Conservation (phyloP, 768 basidiomycete genomes). For the Phaeotremella fagi region DNA sequence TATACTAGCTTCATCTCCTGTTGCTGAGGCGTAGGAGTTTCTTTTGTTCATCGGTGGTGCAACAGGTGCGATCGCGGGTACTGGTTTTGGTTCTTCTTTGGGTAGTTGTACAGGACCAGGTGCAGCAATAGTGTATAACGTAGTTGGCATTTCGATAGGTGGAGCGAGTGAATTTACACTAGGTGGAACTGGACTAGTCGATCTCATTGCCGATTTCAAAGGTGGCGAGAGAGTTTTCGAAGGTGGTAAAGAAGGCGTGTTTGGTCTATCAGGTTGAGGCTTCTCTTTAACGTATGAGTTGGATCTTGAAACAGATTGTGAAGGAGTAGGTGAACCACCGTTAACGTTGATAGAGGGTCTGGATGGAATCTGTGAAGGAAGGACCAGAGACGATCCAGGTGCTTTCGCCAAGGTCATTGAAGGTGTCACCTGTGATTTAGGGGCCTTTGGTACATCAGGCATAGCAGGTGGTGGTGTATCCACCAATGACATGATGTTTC, state of each 20-base stretch:
- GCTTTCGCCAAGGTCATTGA: constrained; percentile 40
- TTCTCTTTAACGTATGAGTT: constrained; percentile 13
- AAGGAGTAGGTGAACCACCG: constrained; percentile 7
- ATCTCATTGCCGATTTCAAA: constrained; percentile 43
- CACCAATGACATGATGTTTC: constrained; percentile 41
- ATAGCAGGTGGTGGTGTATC: constrained; percentile 29
- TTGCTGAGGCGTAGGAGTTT: constrained; percentile 27
- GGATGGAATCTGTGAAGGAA: constrained; percentile 7
- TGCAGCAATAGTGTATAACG: constrained; percentile 39
- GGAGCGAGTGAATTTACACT: background rate
- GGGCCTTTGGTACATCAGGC: constrained; percentile 47
- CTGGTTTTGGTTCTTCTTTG: constrained; percentile 12
- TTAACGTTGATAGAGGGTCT: constrained; percentile 2
- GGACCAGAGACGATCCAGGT: constrained; percentile 37
- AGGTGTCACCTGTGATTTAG: constrained; percentile 41
- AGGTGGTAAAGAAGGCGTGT: constrained; percentile 37
- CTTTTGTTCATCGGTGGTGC: constrained; percentile 18
- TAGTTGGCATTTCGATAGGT: constrained; percentile 21
- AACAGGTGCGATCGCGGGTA: constrained; percentile 4
- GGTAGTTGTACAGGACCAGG: constrained; percentile 41
- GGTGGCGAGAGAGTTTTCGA: constrained; percentile 38
- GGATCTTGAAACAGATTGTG: constrained; percentile 18
- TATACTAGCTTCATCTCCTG: constrained; percentile 32
- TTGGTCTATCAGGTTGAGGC: constrained; percentile 14
- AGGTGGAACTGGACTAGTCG: constrained; percentile 31